These are phyloP conservation scores for Kuraishia piskuri DNA, from an alignment of 805 yeast genomes.

Conservation along the genomic window DNA sequence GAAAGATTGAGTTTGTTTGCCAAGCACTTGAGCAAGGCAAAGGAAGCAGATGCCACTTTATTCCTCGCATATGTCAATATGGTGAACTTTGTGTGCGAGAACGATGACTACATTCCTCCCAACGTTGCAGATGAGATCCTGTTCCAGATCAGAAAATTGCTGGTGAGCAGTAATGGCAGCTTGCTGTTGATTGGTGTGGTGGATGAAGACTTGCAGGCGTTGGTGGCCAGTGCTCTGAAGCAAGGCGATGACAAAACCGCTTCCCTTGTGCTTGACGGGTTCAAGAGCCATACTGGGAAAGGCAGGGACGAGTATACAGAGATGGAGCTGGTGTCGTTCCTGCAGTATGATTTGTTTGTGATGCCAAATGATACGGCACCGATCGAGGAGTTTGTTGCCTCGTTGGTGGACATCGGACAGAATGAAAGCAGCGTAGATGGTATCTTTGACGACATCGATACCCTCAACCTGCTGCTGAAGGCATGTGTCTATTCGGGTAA, in stretches of 20 bases:
- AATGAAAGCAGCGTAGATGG: background rate
- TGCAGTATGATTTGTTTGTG: slow-evolving; percentile 11
- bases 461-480: slow-evolving; percentile 17
- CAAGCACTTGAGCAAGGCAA: background rate
- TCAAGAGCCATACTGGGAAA: background rate
- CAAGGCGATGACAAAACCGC: slow-evolving; percentile 6
- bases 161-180: background rate
- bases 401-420: slow-evolving; percentile 7
- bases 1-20: background rate
- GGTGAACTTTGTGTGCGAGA: slow-evolving; percentile 13
- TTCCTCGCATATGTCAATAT: slow-evolving; percentile 21
- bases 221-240: slow-evolving; percentile 16
- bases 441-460: slow-evolving; percentile 9
- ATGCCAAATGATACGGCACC: slow-evolving; percentile 25
- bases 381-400: slow-evolving; percentile 14
- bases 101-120: background rate
- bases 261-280: slow-evolving; percentile 4
- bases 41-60: slow-evolving; percentile 4
- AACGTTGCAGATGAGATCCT: background rate
- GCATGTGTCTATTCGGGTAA: slow-evolving; percentile 19
- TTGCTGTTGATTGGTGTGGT: slow-evolving; percentile 5
- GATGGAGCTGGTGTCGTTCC: slow-evolving; percentile 17
- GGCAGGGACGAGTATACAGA: slow-evolving; percentile 3
- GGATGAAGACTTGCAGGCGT: slow-evolving; percentile 18
- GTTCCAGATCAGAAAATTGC: background rate